Evolutionary conservation across 192 early-diverging fungal genomes (phyloP).

Genomic region (Umbelopsis sp.): DNA sequence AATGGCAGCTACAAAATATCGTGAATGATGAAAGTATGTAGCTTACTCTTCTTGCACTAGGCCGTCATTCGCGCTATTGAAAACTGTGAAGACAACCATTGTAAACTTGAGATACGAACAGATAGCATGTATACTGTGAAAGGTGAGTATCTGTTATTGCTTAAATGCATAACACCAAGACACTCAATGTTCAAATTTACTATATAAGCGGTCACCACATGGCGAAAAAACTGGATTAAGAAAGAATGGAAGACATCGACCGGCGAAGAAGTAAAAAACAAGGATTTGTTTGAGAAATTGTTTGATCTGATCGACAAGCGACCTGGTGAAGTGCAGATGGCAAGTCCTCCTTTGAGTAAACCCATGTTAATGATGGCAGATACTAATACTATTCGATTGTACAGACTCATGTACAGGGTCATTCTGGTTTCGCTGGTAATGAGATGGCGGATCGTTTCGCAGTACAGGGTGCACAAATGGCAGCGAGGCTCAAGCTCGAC

Average conservation of each 20-base stretch:
- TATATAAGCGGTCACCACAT: constrained; percentile 55
- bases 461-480: constrained; percentile 58
- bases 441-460: constrained; percentile 83
- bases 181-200: background rate
- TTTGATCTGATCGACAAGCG: constrained; percentile 44
- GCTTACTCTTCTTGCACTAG: constrained; percentile 17
- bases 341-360: constrained; percentile 24
- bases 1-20: background rate
- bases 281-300: constrained; percentile 73
- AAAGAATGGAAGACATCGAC: constrained; percentile 63
- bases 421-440: constrained; percentile 74
- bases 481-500: background rate
- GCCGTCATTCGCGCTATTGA: constrained; percentile 62
- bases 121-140: constrained; percentile 81
- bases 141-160: constrained; percentile 33
- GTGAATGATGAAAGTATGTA: background rate
- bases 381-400: background rate
- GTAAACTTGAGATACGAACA: constrained; percentile 63
- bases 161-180: too few relatives aligned
- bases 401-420: constrained; percentile 67
- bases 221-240: constrained; percentile 76
- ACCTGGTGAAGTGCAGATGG: constrained; percentile 47
- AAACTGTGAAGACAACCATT: constrained; percentile 35
- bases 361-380: too few relatives aligned
- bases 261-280: constrained; percentile 69